Evolutionary conservation across 139 green algal genomes (phyloP), one percentile per base, ranked within the genome.

Genomic region (Coelastrella sp.): DNA sequence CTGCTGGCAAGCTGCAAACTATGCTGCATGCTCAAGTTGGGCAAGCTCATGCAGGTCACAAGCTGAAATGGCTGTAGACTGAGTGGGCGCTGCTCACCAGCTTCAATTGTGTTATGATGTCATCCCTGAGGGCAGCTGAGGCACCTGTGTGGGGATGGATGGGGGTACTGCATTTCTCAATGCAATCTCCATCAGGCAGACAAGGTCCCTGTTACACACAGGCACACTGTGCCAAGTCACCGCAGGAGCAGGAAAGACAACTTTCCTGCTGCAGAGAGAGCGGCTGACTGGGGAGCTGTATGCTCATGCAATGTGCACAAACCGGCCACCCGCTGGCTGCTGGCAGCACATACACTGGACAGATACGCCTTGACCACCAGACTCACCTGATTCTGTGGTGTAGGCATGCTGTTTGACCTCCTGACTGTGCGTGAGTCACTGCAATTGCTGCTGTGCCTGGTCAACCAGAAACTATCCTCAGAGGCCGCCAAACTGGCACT

Each of bases 61-160:
- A 49, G 35, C 35, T 49, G 35, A 49, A 49, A 49, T 49, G 8
- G 79, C 79, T 57, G 57, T 56, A 70, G 79, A 56, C 79, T 85
- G 20, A 70, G 14, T 68, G 57, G 19, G 7, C 0, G 4, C 59
- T 70, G 7, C 81, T 75, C 22, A 87, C 82, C 82, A 78, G 61
- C 63, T 58, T 27, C 25, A 87, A 63, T 17, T 87, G 82, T 78
- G 61, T 14, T 68, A 76, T 59, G 63, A 87, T 87, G 15, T 87
- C 82, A 20, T 87, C 63, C 27, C 66, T 87, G 6, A 78, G 9
- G 25, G 60, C 63, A 35, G 63, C 9, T 61, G 27, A 87, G 20
- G 14, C 27, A 24, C 49, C 27, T 8, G 8, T 87, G 27, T 63
- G 12, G 11, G 57, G 17, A 17, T 78, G 80, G 10, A n/a, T 20